Evolutionary conservation across 2,329 filamentous ascomycete species (phyloP), one percentile per base, ranked within the genome.

Genomic region (Aspergillus quadrilineatus): DNA sequence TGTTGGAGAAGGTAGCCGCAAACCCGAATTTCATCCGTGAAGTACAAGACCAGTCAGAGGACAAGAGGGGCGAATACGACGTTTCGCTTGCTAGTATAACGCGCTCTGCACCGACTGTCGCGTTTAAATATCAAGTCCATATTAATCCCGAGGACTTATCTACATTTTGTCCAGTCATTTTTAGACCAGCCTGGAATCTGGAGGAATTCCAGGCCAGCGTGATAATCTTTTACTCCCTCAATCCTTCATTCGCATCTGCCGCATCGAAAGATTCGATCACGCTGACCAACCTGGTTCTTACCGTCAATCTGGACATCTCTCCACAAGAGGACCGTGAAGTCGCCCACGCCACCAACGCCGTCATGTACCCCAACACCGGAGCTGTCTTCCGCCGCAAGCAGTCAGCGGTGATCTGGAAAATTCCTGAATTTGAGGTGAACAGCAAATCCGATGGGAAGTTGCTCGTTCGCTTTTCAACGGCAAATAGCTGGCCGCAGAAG

Each of bases 61-160:
- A 78, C 32, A 86, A 83, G 56, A 82, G 88, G 3, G 92, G 95
- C 57, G 88, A 93, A 68, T 99, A 95, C 75, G 84, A 79, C 0
- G 78, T 99, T 32, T 85, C 92, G 60, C 76, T 94, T 6, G 80
- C 85, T 12, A 85, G 87, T 69, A 83, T 97, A 61, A 77, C 80
- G 59, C 85, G 87, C 65, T 87, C 90, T 26, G 66, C 69, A 17
- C 77, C 77, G 1, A 83, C 88, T 0, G 86, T 93, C 6, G 93
- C 89, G 6, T 97, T 99, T 78, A 96, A 94, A 58, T 99, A 97
- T 73, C 89, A 92, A 67, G 80, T 97, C 9, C 90, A 94, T 63
- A 75, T 89, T 30, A 86, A 92, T 32, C 80, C 84, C 15, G 69
- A 75, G 36, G 80, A 79, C 56, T 70, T 82, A 12, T 75, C 81